Evolutionary conservation across 179 eudicot genomes (phyloP).

Genomic region (Silene coronaria): DNA sequence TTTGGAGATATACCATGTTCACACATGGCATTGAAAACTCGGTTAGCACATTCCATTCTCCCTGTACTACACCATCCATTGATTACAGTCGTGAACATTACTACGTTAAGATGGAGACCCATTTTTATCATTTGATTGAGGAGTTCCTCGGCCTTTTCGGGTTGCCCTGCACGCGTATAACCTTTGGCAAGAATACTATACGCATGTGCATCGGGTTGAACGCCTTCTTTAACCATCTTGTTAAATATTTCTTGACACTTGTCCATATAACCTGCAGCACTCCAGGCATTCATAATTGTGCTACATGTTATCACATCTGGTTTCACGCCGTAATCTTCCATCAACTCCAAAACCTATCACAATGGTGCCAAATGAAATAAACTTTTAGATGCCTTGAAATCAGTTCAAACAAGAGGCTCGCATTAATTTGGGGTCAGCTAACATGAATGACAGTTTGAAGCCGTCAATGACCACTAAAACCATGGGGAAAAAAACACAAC

Average conservation of each 20-base stretch:
- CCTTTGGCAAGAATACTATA: constrained; percentile 83
- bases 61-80: constrained; percentile 66
- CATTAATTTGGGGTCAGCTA: no score
- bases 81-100: constrained; percentile 69
- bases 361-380: constrained; percentile 4
- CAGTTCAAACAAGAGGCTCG: not conserved
- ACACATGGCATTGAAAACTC: constrained; percentile 48
- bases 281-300: constrained; percentile 78
- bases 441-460: no score
- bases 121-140: constrained; percentile 40
- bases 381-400: not conserved
- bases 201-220: constrained; percentile 54
- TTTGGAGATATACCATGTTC: constrained; percentile 46
- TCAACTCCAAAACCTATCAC: constrained; percentile 48
- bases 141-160: constrained; percentile 63
- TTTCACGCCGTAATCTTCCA: constrained; percentile 65
- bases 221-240: constrained; percentile 65
- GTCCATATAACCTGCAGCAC: constrained; percentile 61
- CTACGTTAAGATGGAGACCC: constrained; percentile 49
- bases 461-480: no score
- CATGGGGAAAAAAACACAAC: not conserved
- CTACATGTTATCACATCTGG: constrained; percentile 77
- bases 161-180: constrained; percentile 46
- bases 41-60: constrained; percentile 50
- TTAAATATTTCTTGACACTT: constrained; percentile 63